A percentile compares a stretch with the other conserved stretches of the same genome.
Conservation (phyloP, 1,284 basidiomycete species). For the Clitocybe nebularis region DNA sequence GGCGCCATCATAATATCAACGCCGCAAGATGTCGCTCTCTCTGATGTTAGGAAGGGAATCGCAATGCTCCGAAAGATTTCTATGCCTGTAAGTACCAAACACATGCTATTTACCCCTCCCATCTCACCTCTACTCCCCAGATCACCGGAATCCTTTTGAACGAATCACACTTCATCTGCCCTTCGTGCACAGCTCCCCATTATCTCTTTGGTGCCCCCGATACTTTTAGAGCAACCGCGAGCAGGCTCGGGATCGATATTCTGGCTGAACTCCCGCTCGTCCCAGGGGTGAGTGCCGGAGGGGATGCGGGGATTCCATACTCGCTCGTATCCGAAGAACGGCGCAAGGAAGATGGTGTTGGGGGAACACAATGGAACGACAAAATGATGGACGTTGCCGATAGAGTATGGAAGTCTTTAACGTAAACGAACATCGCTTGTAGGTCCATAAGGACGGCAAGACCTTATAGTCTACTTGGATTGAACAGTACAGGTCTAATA, state of each 20-base stretch:
- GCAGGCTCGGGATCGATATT: conserved; percentile 58
- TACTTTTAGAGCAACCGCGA: conserved; percentile 63
- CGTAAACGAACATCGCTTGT: conserved; percentile 1
- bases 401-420: conserved; percentile 33
- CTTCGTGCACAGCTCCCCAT: conserved; percentile 68
- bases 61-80: conserved; percentile 90
- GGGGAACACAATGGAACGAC: conserved; percentile 42
- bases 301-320: conserved; percentile 73
- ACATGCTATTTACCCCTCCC: background rate
- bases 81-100: conserved; percentile 64
- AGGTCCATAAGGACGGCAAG: no score
- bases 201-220: conserved; percentile 78
- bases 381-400: conserved; percentile 42
- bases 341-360: conserved; percentile 26
- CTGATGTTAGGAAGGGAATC: conserved; percentile 92
- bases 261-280: conserved; percentile 88
- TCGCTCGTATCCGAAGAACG: conserved; percentile 30
- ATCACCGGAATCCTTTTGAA: conserved; percentile 89
- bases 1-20: conserved; percentile 93
- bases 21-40: conserved; percentile 91
- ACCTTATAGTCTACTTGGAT: background rate
- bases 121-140: conserved; percentile 35
- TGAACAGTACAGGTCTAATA: background rate
- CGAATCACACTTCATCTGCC: conserved; percentile 87
- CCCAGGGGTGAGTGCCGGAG: conserved; percentile 68